Percentiles rank a stretch among this genome's conserved stretches.
Conservation (phyloP, 108 stramenopile species). For the Skeletonema costatum region DNA sequence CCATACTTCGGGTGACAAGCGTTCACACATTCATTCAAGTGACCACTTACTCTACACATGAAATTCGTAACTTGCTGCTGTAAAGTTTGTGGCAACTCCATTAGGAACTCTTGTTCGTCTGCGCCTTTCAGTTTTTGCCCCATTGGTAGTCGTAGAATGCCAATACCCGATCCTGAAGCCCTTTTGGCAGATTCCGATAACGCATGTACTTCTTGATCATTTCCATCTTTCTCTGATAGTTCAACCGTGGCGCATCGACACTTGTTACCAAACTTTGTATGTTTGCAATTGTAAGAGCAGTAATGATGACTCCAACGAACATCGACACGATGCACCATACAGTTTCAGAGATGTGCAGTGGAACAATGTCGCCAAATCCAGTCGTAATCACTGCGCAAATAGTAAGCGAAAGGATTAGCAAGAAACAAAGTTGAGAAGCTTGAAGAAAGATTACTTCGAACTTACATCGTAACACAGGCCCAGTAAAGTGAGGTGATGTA, state of each 20-base stretch:
- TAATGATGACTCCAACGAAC: conserved; percentile 50
- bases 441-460: too few relatives aligned
- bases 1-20: not conserved
- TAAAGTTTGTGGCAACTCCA: conserved; percentile 40
- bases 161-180: conserved; percentile 24
- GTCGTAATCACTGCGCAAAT: conserved; percentile 35
- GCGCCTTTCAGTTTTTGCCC: conserved; percentile 37
- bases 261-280: conserved; percentile 43
- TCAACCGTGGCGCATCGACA: conserved; percentile 33
- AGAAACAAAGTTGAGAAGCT: too few relatives aligned
- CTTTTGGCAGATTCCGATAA: conserved; percentile 29
- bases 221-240: conserved; percentile 47
- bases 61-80: conserved; percentile 51
- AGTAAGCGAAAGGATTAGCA: too few relatives aligned
- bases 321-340: conserved; percentile 47
- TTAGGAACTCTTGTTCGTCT: conserved; percentile 37
- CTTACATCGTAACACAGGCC: conserved; percentile 49
- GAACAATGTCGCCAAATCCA: conserved; percentile 56
- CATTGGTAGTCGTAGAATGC: conserved; percentile 51
- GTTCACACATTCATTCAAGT: not conserved
- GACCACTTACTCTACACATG: conserved; percentile 26
- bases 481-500: conserved; percentile 50
- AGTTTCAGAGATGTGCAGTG: conserved; percentile 35
- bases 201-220: conserved; percentile 45
- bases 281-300: conserved; percentile 47